Base-by-base conservation (phyloP, 768 basidiomycete genomes). In the Lanmaoa pseudosensibilis region DNA sequence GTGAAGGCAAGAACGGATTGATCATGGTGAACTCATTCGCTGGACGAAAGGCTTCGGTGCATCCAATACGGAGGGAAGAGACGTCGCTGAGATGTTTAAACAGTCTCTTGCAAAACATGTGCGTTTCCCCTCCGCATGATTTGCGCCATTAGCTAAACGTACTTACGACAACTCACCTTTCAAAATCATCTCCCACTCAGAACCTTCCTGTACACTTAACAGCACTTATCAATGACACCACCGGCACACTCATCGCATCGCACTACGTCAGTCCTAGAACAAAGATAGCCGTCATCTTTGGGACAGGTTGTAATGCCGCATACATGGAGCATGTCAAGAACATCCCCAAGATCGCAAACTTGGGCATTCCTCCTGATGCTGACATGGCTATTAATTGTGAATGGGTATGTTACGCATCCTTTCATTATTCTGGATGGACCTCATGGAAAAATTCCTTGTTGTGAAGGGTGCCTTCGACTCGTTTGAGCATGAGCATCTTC, bases 1-100 rank as follows among this genome's bases (percentile, higher is more conserved):
- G 3, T 61, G 12, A 71, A 95, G 92, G n/a, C 97, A 98, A 80
- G 82, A 87, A 38, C 81, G 83, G 52, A 98, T 99, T 60, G 94
- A 98, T 72, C 93, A 98, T 59, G 96, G 94, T 23, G 82, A 84
- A 57, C 86, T 98, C 37, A 94, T 98, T 65, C 88, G 96, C 18
- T 99, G 97, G 97, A 99, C 97, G n/a, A 99, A 99, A 74, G 97
- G 97, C 60, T 98, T 98, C 65, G 94, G 94, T 33, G 90, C 90
- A 0, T 70, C 83, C 5, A 93, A 95, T 68, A 94, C 92, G 18
- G 97, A 98, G 73, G 95, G 95, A 18, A 77, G 83, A 52, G 92
- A 99, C 65, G 94, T 96, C 13, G 95, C 92, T 5, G 90, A 80
- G 38, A 95, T 99, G 92, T 96, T 99, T 77, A 83, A 85, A 47